Evolutionary conservation across 2,329 filamentous ascomycete genomes (phyloP).

Genomic region (Colletotrichum caudatum): DNA sequence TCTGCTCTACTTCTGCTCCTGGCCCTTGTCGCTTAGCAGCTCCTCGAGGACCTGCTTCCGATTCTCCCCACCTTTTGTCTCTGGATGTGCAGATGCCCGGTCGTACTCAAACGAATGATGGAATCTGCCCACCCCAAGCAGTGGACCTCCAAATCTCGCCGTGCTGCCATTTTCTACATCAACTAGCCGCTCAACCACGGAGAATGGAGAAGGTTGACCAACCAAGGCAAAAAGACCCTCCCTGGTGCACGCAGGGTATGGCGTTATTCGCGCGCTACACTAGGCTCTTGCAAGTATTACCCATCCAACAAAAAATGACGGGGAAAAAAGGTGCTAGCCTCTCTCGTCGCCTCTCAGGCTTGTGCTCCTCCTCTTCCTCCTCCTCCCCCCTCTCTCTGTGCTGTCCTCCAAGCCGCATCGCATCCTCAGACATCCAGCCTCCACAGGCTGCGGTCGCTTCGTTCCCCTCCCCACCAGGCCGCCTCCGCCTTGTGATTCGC

Average conservation of each 20-base stretch:
- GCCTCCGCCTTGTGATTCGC: constrained; percentile 41
- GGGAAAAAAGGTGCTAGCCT: constrained; percentile 25
- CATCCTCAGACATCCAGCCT: constrained; percentile 26
- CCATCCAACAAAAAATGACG: constrained; percentile 20
- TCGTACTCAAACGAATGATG: constrained; percentile 42
- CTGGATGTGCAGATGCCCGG: constrained; percentile 39
- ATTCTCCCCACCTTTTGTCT: constrained; percentile 36
- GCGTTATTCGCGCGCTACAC: constrained; percentile 42
- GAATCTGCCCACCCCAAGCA: constrained; percentile 38
- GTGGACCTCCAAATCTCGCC: constrained; percentile 41
- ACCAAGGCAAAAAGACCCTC: constrained; percentile 40
- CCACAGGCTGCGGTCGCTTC: constrained; percentile 38
- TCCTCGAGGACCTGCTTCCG: constrained; percentile 27
- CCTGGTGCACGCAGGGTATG: constrained; percentile 36
- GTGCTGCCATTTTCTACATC: constrained; percentile 41
- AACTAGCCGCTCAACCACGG: constrained; percentile 40
- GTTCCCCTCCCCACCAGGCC: constrained; percentile 39
- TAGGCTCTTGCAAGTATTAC: constrained; percentile 26
- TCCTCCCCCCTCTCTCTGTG: neutral
- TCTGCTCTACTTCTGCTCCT: constrained; percentile 18
- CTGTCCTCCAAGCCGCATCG: constrained; percentile 18
- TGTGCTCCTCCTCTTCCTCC: constrained; percentile 15
- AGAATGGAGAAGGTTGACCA: constrained; percentile 37
- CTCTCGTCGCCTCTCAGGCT: constrained; percentile 14
- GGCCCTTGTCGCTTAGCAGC: constrained; percentile 38